These are phyloP conservation scores for Trypanosoma platydactyli DNA, from an alignment of 208 protist species.

Conservation along the genomic window DNA sequence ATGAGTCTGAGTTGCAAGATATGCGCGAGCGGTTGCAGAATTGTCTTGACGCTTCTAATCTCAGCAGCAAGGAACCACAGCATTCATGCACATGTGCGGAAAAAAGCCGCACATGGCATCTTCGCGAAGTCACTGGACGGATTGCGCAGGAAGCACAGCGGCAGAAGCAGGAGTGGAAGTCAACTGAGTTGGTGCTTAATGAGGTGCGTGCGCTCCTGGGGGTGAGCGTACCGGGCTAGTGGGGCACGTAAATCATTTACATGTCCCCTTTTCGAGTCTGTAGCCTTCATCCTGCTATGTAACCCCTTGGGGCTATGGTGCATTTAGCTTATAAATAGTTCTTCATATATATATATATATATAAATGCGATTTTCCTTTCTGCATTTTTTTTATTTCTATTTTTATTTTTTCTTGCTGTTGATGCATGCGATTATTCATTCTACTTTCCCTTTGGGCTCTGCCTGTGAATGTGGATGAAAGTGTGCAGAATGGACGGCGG, in stretches of 20 bases:
- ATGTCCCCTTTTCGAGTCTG: no score
- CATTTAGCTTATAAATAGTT: conserved; percentile 6
- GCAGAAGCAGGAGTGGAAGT: conserved; percentile 9
- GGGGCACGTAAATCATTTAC: no score
- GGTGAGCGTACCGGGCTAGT: background rate
- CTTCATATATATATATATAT: conserved; percentile 27
- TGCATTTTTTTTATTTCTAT: conserved; percentile 16
- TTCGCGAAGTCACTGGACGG: conserved; percentile 3
- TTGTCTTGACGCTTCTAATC: conserved; percentile 17
- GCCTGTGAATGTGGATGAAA: no score
- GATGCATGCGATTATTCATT: background rate
- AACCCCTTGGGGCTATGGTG: no score
- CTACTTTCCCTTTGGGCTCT: no score
- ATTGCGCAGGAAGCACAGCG: conserved; percentile 15
- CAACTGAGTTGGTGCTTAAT: conserved; percentile 4
- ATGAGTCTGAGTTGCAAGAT: background rate
- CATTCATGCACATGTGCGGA: conserved; percentile 6
- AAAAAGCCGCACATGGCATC: conserved; percentile 1
- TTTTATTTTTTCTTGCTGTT: conserved; percentile 8
- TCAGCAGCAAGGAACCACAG: conserved; percentile 25
- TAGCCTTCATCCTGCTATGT: no score
- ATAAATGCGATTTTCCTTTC: conserved; percentile 6
- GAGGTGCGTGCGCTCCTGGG: conserved; percentile 14
- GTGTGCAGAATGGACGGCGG: no score
- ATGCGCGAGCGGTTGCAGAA: conserved; percentile 10